Evolutionary conservation across 2,329 filamentous ascomycete genomes (phyloP), one percentile per base, ranked within the genome.

Genomic region (Berkeleyomyces basicola): DNA sequence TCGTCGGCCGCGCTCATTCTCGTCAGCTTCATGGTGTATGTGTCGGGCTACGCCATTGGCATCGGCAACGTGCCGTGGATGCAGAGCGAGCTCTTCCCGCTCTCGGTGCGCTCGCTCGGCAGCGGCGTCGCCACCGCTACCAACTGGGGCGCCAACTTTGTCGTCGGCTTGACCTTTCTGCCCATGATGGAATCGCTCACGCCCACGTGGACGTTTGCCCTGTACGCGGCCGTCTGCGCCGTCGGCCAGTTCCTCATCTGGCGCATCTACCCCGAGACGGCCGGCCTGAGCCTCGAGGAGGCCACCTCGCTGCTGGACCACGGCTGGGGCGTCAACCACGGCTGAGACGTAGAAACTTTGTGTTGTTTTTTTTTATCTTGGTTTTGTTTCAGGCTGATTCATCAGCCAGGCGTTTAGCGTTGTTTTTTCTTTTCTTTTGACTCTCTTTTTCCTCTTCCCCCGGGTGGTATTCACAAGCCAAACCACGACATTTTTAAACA

Each of bases 61-160:
- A 79, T 97, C 1, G 92, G 92, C 7, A 95, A 90, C 68, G 90
- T 97, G 2, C 91, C 92, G 0, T 97, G 92, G 92, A 92, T 96
- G 79, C 91, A 96, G 74, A 89, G 86, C 68, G 92, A 97, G 74
- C 80, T 96, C 40, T 96, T 96, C 70, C 87, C 90, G 0, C 77
- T 91, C 58, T 79, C 79, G 39, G 87, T 90, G 55, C 83, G 88
- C 58, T 84, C 85, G 3, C 73, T 89, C 1, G 88, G 88, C 37
- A 88, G 85, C 64, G 84, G 84, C 0, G 72, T 89, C 4, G 81
- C 86, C 1, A 92, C 91, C 6, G 86, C 85, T 4, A 95, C 88
- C 5, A 96, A 83, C 70, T 97, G 92, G 92, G 81, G 80, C 3
- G 84, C 86, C 33, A 97, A 97, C 71, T 93, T 95, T 65, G 72